Evolutionary conservation across 441 rosid genomes (phyloP).

Genomic region (Gossypium lobatum): DNA sequence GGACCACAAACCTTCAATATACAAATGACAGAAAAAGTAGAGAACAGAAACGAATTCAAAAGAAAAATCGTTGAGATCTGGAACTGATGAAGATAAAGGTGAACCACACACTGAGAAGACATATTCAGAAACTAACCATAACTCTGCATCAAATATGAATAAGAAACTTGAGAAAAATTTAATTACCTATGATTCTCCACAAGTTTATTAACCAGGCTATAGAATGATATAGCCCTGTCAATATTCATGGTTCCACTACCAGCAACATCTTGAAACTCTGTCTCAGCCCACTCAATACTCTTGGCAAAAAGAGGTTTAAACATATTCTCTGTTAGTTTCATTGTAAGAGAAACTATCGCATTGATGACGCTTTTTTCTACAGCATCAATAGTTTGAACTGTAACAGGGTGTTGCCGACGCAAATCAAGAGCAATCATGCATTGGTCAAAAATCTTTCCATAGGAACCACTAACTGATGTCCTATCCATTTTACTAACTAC

Average conservation of each 20-base stretch:
- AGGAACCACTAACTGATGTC: slow-evolving; percentile 54
- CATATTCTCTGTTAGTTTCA: slow-evolving; percentile 92
- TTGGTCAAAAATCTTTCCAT: slow-evolving; percentile 67
- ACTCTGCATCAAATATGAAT: not conserved
- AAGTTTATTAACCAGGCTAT: slow-evolving; percentile 69
- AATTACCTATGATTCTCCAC: slow-evolving; percentile 83
- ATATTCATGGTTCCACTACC: slow-evolving; percentile 33
- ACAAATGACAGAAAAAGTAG: not conserved
- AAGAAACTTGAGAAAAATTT: not conserved
- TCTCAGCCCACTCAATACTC: slow-evolving; percentile 86
- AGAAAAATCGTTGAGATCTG: not conserved
- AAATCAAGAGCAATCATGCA: slow-evolving; percentile 89
- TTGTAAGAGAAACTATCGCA: slow-evolving; percentile 63
- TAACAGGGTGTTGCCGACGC: slow-evolving; percentile 59
- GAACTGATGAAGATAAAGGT: not conserved
- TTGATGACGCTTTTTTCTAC: slow-evolving; percentile 67
- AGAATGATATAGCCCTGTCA: slow-evolving; percentile 75
- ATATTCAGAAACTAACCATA: not conserved
- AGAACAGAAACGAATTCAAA: not conserved
- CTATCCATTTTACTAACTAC: slow-evolving; percentile 72
- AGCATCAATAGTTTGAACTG: slow-evolving; percentile 50
- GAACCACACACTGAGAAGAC: not conserved
- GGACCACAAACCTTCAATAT: slow-evolving; percentile 2
- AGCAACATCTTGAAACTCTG: slow-evolving; percentile 44
- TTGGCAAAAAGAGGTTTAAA: slow-evolving; percentile 86